Evolutionary conservation across 192 early-diverging fungal species (phyloP).

Genomic region (Coemansia sp.): DNA sequence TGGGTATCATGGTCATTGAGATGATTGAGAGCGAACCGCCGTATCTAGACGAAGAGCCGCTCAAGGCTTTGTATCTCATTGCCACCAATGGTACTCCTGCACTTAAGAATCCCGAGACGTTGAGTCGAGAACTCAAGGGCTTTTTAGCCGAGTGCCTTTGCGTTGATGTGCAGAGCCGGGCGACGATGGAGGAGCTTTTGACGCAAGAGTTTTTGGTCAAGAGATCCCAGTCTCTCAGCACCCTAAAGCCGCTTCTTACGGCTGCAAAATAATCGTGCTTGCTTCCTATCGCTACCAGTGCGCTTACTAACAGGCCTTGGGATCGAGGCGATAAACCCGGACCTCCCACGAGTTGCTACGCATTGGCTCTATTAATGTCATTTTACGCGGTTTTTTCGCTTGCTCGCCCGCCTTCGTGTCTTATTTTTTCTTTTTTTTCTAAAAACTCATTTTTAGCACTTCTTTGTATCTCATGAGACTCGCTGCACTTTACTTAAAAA

Average conservation of each 20-base stretch:
- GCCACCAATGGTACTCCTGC: conserved; percentile 95
- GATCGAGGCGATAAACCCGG: background rate
- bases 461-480: background rate
- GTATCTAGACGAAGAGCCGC: conserved; percentile 91
- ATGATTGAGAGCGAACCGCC: conserved; percentile 98
- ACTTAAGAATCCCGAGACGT: conserved; percentile 78
- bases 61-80: conserved; percentile 94
- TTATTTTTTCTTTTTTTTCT: conserved; percentile 9
- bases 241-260: conserved; percentile 36
- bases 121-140: conserved; percentile 75
- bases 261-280: conserved; percentile 11
- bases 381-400: conserved; percentile 8
- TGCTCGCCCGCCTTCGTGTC: conserved; percentile 2
- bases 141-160: conserved; percentile 86
- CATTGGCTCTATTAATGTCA: background rate
- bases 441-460: background rate
- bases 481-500: too few relatives aligned
- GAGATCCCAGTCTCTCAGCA: conserved; percentile 34
- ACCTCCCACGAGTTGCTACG: conserved; percentile 1
- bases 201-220: conserved; percentile 63
- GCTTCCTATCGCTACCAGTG: background rate
- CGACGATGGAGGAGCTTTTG: conserved; percentile 73
- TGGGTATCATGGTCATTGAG: conserved; percentile 97
- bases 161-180: conserved; percentile 82
- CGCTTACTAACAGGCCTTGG: background rate